These are phyloP conservation scores for Microcyclosporella mali DNA, from an alignment of 2,329 filamentous ascomycete species.

Conservation along the genomic window DNA sequence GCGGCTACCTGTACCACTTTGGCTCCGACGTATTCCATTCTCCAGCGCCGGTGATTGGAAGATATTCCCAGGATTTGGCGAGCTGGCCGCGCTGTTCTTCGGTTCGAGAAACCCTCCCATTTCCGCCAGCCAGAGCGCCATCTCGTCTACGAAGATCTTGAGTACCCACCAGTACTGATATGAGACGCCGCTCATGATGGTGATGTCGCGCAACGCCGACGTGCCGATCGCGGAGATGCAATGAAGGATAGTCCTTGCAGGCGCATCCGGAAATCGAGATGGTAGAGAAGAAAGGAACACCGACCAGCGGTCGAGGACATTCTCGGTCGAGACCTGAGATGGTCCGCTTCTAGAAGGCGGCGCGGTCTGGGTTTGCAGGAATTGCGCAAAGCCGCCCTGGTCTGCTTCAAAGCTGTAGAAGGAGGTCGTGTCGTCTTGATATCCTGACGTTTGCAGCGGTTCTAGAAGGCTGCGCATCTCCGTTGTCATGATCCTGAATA, in stretches of 20 bases:
- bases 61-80: conserved; percentile 11
- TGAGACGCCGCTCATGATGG: conserved; percentile 68
- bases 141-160: conserved; percentile 93
- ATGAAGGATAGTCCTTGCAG: conserved; percentile 66
- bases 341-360: conserved; percentile 20
- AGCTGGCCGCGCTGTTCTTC: conserved; percentile 5
- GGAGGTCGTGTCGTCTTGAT: conserved; percentile 33
- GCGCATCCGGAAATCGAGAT: conserved; percentile 65
- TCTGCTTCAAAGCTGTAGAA: conserved; percentile 39
- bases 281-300: conserved; percentile 65
- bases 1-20: conserved; percentile 23
- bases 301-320: conserved; percentile 73
- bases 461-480: conserved; percentile 67
- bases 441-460: conserved; percentile 49
- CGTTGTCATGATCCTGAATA: conserved; percentile 49
- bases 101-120: conserved; percentile 76
- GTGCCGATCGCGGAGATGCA: conserved; percentile 71
- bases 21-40: conserved; percentile 22
- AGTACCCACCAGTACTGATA: conserved; percentile 94
- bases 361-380: conserved; percentile 30
- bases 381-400: conserved; percentile 36
- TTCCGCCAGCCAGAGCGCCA: conserved; percentile 83
- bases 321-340: conserved; percentile 44
- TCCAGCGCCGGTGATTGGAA: conserved; percentile 16
- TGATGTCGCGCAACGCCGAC: conserved; percentile 73